Percentiles rank a stretch among this genome's conserved stretches.
These are phyloP conservation scores for Starmerella bombicola DNA, from an alignment of 805 yeast genomes.

Conservation along the genomic window DNA sequence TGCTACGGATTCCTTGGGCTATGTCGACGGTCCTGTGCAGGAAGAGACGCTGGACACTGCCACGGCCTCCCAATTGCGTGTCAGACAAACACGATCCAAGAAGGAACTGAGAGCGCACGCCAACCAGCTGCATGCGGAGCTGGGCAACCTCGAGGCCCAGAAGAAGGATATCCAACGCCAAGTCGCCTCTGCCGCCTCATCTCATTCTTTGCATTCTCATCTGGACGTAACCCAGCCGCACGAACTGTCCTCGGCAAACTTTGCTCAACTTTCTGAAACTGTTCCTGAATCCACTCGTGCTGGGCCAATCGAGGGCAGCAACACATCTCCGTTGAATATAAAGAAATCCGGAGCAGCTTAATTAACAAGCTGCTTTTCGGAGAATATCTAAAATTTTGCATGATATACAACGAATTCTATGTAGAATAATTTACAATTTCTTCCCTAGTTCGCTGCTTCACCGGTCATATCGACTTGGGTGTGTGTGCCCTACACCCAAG, in stretches of 20 bases:
- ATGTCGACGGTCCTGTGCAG: background rate
- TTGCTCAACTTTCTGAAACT: too few species aligned
- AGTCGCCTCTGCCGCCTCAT: conserved; percentile 6
- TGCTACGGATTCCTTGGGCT: too few species aligned
- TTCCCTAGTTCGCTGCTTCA: too few species aligned
- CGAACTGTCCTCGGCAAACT: too few species aligned
- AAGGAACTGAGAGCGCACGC: conserved; percentile 10
- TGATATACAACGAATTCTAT: too few species aligned
- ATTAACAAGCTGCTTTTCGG: too few species aligned
- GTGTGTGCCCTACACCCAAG: too few species aligned
- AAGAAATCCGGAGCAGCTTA: conserved; percentile 4
- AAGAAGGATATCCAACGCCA: conserved; percentile 11
- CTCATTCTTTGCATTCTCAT: conserved; percentile 1
- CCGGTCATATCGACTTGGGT: too few species aligned
- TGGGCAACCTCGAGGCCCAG: conserved; percentile 16
- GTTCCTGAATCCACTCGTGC: too few species aligned
- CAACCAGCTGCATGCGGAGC: conserved; percentile 17
- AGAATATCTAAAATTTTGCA: too few species aligned
- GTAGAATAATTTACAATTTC: too few species aligned
- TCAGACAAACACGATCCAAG: conserved; percentile 14
- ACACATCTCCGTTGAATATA: conserved; percentile 8
- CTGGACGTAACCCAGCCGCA: too few species aligned
- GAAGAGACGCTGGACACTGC: background rate
- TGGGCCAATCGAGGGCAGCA: background rate
- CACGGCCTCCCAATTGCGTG: conserved; percentile 2